phyloP scores from a whole-genome alignment of 2,329 filamentous ascomycete genomes.

The Paecilomyces dactylethromorphus region DNA sequence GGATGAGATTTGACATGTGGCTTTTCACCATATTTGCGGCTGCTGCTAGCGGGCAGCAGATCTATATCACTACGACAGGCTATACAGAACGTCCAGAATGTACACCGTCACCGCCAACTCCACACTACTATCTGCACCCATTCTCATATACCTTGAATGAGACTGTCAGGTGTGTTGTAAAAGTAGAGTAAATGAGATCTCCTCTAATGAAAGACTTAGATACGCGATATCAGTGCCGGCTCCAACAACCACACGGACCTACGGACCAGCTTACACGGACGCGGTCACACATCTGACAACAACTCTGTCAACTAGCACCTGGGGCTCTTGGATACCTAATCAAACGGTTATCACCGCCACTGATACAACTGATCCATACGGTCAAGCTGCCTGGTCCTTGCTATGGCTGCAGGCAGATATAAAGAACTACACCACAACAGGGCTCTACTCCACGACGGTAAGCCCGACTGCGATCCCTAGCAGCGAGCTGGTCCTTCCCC shows the following conservation, averaged over 20 bases:
- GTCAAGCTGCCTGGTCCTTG: slow-evolving; percentile 30
- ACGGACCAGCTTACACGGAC: slow-evolving; percentile 19
- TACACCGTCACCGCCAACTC: slow-evolving; percentile 10
- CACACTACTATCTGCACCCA: slow-evolving; percentile 17
- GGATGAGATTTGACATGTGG: too few relatives aligned
- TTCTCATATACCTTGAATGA: slow-evolving; percentile 24
- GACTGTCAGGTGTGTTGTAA: slow-evolving; percentile 14
- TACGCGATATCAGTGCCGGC: slow-evolving; percentile 24
- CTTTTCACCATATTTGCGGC: too few relatives aligned
- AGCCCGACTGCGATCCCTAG: slow-evolving; percentile 49
- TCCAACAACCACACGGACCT: slow-evolving; percentile 22
- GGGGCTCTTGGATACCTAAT: slow-evolving; percentile 28
- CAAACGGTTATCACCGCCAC: slow-evolving; percentile 19
- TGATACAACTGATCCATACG: slow-evolving; percentile 23
- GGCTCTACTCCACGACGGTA: slow-evolving; percentile 47
- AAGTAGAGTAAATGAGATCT: neutral
- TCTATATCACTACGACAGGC: slow-evolving; percentile 21
- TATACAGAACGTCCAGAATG: slow-evolving; percentile 19
- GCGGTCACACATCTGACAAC: slow-evolving; percentile 17
- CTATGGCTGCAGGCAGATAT: slow-evolving; percentile 24
- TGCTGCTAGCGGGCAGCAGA: slow-evolving; percentile 9
- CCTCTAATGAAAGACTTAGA: slow-evolving; percentile 7
- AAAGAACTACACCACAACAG: slow-evolving; percentile 26
- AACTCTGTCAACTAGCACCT: slow-evolving; percentile 20
- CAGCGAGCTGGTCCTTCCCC: slow-evolving; percentile 50